Evolutionary conservation across 345 rosid species (phyloP).

Genomic region (Salix koriyanagi): DNA sequence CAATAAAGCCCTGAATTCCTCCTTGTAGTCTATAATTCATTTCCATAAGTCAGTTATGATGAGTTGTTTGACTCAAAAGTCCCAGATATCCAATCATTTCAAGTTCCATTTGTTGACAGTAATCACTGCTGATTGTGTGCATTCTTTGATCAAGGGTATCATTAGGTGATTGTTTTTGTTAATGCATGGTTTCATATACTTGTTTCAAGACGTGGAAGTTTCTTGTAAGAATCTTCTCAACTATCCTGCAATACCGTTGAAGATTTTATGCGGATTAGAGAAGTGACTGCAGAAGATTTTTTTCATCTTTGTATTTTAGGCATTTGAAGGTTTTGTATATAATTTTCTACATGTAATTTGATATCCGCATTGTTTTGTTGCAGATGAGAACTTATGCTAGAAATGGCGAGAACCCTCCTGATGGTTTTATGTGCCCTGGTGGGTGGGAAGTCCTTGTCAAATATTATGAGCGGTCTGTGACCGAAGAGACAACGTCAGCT

Average conservation of each 20-base stretch:
- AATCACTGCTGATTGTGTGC: not conserved
- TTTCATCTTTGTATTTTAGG: not conserved
- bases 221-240: not conserved
- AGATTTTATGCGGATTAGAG: not conserved
- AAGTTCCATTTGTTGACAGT: not conserved
- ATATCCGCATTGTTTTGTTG: not conserved
- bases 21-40: not conserved
- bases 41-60: not conserved
- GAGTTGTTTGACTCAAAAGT: not conserved
- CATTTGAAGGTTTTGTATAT: not conserved
- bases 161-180: not conserved
- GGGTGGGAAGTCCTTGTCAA: slow-evolving; percentile 93
- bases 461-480: slow-evolving; percentile 69
- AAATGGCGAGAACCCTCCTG: slow-evolving; percentile 85
- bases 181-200: not conserved
- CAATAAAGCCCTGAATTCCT: not conserved
- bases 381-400: slow-evolving; percentile 89
- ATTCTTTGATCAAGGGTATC: not conserved
- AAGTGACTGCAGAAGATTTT: not conserved
- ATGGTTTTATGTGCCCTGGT: slow-evolving; percentile 92
- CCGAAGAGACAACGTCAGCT: slow-evolving; percentile 41
- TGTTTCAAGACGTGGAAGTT: not conserved
- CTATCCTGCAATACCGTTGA: not conserved
- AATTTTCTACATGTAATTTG: not conserved
- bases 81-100: not conserved